A percentile compares a stretch with the other conserved stretches of the same genome.
Evolutionary conservation across 805 yeast genomes (phyloP).

Genomic region (Wickerhamomyces chaumierensis): DNA sequence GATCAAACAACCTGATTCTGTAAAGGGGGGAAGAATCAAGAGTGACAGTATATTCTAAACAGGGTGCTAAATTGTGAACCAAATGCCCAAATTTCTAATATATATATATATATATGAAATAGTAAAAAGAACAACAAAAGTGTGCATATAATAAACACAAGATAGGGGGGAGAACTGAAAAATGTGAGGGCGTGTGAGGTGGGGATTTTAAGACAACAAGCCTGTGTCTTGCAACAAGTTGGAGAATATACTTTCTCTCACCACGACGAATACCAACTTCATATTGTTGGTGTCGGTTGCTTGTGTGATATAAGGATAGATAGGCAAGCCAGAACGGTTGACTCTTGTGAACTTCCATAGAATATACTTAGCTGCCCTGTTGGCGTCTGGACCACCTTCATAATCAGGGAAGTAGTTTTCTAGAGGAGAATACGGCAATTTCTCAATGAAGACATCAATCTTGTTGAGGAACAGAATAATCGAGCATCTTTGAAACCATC

Average conservation of each 20-base stretch:
- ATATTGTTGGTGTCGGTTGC: slow-evolving; percentile 91
- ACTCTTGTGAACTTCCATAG: slow-evolving; percentile 83
- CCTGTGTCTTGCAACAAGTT: slow-evolving; percentile 71
- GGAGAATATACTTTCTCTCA: slow-evolving; percentile 68
- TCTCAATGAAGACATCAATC: slow-evolving; percentile 82
- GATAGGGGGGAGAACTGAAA: too few relatives aligned
- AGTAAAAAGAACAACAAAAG: too few relatives aligned
- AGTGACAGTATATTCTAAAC: too few relatives aligned
- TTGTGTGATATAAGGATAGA: slow-evolving; percentile 87
- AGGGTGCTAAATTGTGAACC: too few relatives aligned
- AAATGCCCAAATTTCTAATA: too few relatives aligned
- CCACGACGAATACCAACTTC: slow-evolving; percentile 75
- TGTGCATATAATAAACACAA: too few relatives aligned
- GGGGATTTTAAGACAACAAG: slow-evolving; percentile 35
- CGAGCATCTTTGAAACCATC: slow-evolving; percentile 86
- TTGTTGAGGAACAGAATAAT: slow-evolving; percentile 81
- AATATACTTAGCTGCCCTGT: slow-evolving; percentile 85
- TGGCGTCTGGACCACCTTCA: slow-evolving; percentile 80
- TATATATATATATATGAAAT: too few relatives aligned
- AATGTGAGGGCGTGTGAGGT: too few relatives aligned
- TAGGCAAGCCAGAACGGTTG: slow-evolving; percentile 69
- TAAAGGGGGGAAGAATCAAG: too few relatives aligned
- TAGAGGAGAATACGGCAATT: slow-evolving; percentile 69
- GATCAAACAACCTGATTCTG: neutral
- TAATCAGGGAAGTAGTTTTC: slow-evolving; percentile 83